Evolutionary conservation across 768 basidiomycete genomes (phyloP), one percentile per base, ranked within the genome.

Genomic region (Pholiota microspora): DNA sequence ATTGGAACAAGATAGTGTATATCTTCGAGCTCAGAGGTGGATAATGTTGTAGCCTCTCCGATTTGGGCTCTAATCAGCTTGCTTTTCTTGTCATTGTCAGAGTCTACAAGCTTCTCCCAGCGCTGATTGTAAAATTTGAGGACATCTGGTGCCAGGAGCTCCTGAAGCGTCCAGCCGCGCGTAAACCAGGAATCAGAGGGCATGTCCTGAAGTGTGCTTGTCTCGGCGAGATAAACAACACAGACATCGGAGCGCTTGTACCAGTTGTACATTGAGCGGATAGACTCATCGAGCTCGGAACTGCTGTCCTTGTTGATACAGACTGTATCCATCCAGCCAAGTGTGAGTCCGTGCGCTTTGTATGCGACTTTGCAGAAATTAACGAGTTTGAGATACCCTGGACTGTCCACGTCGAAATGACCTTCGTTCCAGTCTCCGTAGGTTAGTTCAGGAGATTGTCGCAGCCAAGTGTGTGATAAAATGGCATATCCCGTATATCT

Each of bases 221-320:
- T 31, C 29, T 31, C 29, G 6, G 29, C 29, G 29, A 31, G 29
- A 31, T 31, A 31, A 6, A 31, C 12, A 6, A 31, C 12, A 31
- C 42, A 44, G 7, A 44, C 24, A 18, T 18, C 13, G 4, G 42
- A 13, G 4, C 42, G 3, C 4, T 44, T 8, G 24, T 44, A 44
- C 40, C 40, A 42, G 8, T 42, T 23, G 8, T 23, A 23, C 40
- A 42, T 42, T 3, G 40, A 42, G 2, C 40, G 40, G 16, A 42
- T 23, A 16, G 40, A 42, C 12, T 42, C 21, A 2, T 42, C 40
- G 40, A 23, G 40, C 40, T 42, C 21, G 7, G 51, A n/a, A 18
- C 40, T 51, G 15, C 51, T 51, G 1, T 42, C 51, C 23, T 51
- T 51, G n/a, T 51, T 45, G 51, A 51, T 51, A 18, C 51, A 51